Conservation (phyloP, 805 yeast species). For the Clavispora santaluciae region DNA sequence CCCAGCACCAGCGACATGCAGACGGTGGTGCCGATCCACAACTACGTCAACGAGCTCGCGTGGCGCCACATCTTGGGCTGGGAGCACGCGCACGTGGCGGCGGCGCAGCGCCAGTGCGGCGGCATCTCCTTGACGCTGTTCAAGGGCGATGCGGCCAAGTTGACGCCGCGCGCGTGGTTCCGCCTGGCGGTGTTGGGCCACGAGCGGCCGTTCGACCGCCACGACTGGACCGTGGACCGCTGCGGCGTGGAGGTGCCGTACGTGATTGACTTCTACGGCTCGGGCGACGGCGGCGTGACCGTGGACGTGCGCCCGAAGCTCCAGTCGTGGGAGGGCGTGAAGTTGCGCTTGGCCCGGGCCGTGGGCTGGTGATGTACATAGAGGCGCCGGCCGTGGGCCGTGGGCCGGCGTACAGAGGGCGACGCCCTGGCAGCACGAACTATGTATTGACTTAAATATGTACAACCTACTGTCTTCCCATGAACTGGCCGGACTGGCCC, state of each 20-base stretch:
- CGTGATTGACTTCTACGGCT: conserved; percentile 83
- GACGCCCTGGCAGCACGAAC: too few species aligned
- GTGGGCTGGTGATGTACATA: conserved; percentile 35
- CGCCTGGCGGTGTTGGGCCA: conserved; percentile 63
- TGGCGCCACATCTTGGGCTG: conserved; percentile 81
- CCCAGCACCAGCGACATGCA: conserved; percentile 82
- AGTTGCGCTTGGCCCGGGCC: conserved; percentile 60
- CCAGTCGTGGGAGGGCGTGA: conserved; percentile 74
- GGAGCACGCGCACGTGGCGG: conserved; percentile 63
- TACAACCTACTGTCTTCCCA: conserved; percentile 34
- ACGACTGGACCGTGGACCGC: conserved; percentile 86
- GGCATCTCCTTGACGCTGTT: conserved; percentile 82
- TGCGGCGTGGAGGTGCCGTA: conserved; percentile 83
- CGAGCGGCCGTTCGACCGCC: conserved; percentile 88
- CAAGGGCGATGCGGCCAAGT: conserved; percentile 79
- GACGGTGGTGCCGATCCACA: conserved; percentile 89
- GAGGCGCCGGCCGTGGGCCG: too few species aligned
- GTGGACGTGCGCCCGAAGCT: conserved; percentile 92
- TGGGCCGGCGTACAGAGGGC: too few species aligned
- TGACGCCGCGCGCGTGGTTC: conserved; percentile 81
- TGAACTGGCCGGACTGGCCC: conserved; percentile 43
- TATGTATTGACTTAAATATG: background rate
- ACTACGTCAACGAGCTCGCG: conserved; percentile 87
- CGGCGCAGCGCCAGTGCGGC: conserved; percentile 53
- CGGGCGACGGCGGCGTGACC: conserved; percentile 49